Evolutionary conservation across 257 asterid species (phyloP), one percentile per base, ranked within the genome.

Genomic region (Fraxinus cuspidata): DNA sequence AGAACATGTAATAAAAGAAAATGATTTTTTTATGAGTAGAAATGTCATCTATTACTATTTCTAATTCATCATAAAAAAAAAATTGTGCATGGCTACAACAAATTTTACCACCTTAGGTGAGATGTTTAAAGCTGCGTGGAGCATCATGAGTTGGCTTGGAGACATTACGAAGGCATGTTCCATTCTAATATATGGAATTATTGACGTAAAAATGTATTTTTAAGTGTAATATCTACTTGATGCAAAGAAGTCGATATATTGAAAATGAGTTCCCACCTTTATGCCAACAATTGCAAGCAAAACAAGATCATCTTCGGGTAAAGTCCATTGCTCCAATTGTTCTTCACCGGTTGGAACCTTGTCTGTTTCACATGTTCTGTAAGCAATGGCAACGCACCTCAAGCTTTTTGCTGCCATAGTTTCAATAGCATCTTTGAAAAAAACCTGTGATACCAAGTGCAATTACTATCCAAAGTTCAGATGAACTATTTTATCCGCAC

Each of bases 111-210:
- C 99, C 64, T 77, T 96, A 23, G 97, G 92, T 75, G 96, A 96
- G 87, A 93, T 96, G 99, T 96, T 96, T 79, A 94, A 93, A 90
- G 96, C 97, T 77, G 97, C 97, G 53, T 80, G 95, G 85, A 86
- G 92, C 85, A 96, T 96, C 82, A 93, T 93, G 98, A 87, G 84
- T 80, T 96, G 99, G 99, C 87, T 96, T 64, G 98, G 97, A 75
- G 97, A 93, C 76, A 93, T 96, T 87, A 97, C 98, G 38, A 89
- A 93, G 99, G 99, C 90, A 73, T 77, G 86, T 80, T 75, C 40
- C 25, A 60, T 23, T 60, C 53, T 71, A 40, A 34, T 47, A 27
- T 44, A 23, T 3, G 25, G 38, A 31, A 35, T 35, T 31, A 5
- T 63, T 72, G 28, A 18, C 34, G 3, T 7, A 7, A 38, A 25